Evolutionary conservation across 2,329 filamentous ascomycete species (phyloP), one percentile per base, ranked within the genome.

Genomic region (Aureobasidium sp.): DNA sequence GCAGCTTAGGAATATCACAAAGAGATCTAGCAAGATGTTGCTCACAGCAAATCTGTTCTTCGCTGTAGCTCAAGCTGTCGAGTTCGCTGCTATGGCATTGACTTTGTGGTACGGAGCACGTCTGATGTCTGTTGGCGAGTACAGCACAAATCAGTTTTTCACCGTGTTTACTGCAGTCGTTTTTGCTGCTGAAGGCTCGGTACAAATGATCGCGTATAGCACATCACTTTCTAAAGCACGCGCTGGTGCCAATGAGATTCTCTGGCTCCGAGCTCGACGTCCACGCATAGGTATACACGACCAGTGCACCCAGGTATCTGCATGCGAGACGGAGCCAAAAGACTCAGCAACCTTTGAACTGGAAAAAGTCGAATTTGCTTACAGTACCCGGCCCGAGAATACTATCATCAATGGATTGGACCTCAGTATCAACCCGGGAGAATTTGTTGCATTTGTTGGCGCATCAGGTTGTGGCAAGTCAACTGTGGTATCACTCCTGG

Each of bases 311-410:
- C 51, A 26, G 7, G 4, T 12, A 13, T n/a, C 29, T 13, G 10
- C 3, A 29, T 5, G 6, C 12, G 36, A 53, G 13, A 41, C 41
- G 23, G 34, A 17, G 15, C 23, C 2, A 15, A 10, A 29, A 7
- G 15, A 20, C 7, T 39, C 51, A 3, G 36, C 23, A 2, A 29
- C 51, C 1, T 53, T 70, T 5, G 70, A 72, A 0, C 74, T 79
- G 0, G 81, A 77, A 9, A 86, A 88, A 50, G 85, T 90, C 52
- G 79, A 86, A 65, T 82, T 84, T 59, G 87, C 87, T 0, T 89
- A 86, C 69, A 80, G 80, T 62, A 74, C 87, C 17, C 87, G 87
- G 34, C 87, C 88, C 69, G 88, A 90, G 64, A 86, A 90, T 72
- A 84, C 89, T 29, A 84, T 83, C 29, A 87, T 90, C 67, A 75